Percentiles rank a stretch among this genome's conserved stretches.
Conservation (phyloP, 306 rosid genomes). For the Cicer pinnatifidum region DNA sequence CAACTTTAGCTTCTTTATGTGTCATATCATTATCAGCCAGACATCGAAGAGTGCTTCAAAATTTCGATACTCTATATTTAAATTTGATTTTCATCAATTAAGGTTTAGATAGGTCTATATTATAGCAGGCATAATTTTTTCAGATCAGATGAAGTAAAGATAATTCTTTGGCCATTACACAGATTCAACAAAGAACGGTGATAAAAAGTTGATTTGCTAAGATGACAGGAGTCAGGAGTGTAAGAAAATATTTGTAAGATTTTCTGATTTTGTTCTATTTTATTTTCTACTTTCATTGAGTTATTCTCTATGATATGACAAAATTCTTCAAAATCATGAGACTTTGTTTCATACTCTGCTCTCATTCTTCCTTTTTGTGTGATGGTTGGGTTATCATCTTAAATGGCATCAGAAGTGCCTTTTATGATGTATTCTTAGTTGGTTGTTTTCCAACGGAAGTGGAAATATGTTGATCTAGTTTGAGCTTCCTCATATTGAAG, state of each 20-base stretch:
- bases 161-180: slow-evolving; percentile 19
- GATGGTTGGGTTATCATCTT: slow-evolving; percentile 12
- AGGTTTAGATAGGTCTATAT: slow-evolving; percentile 16
- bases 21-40: slow-evolving; percentile 19
- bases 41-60: slow-evolving; percentile 8
- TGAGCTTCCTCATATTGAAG: too few relatives aligned
- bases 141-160: slow-evolving; percentile 3
- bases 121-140: slow-evolving; percentile 1
- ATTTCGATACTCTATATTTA: background rate
- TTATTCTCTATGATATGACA: slow-evolving; percentile 8
- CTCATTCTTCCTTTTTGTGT: background rate
- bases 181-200: background rate
- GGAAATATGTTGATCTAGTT: too few relatives aligned
- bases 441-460: background rate
- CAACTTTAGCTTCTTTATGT: slow-evolving; percentile 14
- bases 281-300: background rate
- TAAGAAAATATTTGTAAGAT: background rate
- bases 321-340: background rate
- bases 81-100: background rate
- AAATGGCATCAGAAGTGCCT: slow-evolving; percentile 9
- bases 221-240: slow-evolving; percentile 11
- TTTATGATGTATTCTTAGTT: background rate
- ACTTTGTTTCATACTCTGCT: background rate
- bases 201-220: slow-evolving; percentile 11
- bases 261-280: background rate